A percentile compares a stretch with the other conserved stretches of the same genome.
Conservation (phyloP, 2,329 filamentous ascomycete species). For the Colletotrichum theobromicola region DNA sequence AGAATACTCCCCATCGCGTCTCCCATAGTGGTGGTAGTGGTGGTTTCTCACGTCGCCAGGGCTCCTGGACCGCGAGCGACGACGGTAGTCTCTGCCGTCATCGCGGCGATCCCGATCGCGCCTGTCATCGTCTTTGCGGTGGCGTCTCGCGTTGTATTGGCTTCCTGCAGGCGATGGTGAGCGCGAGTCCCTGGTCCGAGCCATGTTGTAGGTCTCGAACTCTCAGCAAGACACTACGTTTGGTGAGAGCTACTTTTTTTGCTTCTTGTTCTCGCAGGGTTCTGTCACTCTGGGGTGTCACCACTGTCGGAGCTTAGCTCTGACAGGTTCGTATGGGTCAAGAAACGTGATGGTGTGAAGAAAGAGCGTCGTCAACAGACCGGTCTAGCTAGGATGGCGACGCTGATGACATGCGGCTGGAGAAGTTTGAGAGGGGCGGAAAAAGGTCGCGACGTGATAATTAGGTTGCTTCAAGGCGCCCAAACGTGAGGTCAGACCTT, state of each 20-base stretch:
- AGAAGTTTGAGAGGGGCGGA: slow-evolving; percentile 12
- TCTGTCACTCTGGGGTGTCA: slow-evolving; percentile 8
- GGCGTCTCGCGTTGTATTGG: slow-evolving; percentile 75
- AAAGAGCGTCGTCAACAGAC: neutral
- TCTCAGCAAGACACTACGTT: slow-evolving; percentile 42
- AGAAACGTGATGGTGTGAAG: neutral
- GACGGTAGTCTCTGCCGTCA: slow-evolving; percentile 55
- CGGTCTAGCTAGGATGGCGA: neutral
- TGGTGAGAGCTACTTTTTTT: slow-evolving; percentile 26
- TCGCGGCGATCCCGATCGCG: slow-evolving; percentile 58
- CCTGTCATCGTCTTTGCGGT: slow-evolving; percentile 65
- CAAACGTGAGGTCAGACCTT: slow-evolving; percentile 2
- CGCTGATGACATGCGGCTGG: neutral
- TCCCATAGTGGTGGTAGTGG: slow-evolving; percentile 21
- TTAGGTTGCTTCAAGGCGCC: neutral
- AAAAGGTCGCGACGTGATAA: slow-evolving; percentile 15
- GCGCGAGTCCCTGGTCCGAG: slow-evolving; percentile 73
- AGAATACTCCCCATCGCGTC: slow-evolving; percentile 37
- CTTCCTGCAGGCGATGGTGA: slow-evolving; percentile 95
- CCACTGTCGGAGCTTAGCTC: neutral
- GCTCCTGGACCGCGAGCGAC: slow-evolving; percentile 67
- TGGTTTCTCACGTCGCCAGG: slow-evolving; percentile 60
- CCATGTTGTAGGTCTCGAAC: slow-evolving; percentile 52
- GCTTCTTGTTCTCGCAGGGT: neutral
- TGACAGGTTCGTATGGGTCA: neutral